Base-by-base conservation (phyloP, 1,284 basidiomycete genomes). In the Leccinum pachyderme region DNA sequence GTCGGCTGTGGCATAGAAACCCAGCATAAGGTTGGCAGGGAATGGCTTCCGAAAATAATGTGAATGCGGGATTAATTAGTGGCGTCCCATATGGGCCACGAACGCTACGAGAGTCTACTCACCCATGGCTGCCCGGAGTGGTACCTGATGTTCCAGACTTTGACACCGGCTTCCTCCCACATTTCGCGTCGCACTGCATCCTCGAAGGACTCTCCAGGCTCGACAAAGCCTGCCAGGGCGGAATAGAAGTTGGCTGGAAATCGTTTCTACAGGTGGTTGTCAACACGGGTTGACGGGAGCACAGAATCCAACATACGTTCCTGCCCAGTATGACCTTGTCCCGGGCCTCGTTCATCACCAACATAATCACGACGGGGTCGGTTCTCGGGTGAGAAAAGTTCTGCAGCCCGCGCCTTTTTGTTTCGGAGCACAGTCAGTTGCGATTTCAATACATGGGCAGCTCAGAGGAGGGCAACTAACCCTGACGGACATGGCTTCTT, bases 181-280 rank as follows among this genome's bases (percentile, higher is more conserved):
- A 97, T 89, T 73, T 98, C 96, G 31, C 96, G 81, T 58, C 85
- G 81, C 15, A 98, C 95, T 1, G 95, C 90, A 63, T 98, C 95
- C 72, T 99, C 96, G 60, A 98, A 90, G 0, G 89, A 86, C 73
- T 97, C 95, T n/a, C 90, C 94, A 2, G 93, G 91, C 70, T 97
- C 94, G 53, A 93, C 84, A 67, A 96, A 97, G 1, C 94, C 94
- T 2, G 93, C 93, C 22, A 96, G 74, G 50, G 92, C 91, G 5
- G 92, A 95, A 73, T 93, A 96, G 72, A 91, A 89, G 45, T 77
- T 83, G 0, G 73, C 74, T 2, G 86, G 86, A 69, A 84, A 90
- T 62, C 79, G 83, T 73, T 79, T 84, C 86, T 89, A 68, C 29
- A 48, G 4, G n/a, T 11, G 18, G 15, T 37, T 5, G 18, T 61